Conservation (phyloP, 2,329 filamentous ascomycete species). For the Salinomyces thailandicus region DNA sequence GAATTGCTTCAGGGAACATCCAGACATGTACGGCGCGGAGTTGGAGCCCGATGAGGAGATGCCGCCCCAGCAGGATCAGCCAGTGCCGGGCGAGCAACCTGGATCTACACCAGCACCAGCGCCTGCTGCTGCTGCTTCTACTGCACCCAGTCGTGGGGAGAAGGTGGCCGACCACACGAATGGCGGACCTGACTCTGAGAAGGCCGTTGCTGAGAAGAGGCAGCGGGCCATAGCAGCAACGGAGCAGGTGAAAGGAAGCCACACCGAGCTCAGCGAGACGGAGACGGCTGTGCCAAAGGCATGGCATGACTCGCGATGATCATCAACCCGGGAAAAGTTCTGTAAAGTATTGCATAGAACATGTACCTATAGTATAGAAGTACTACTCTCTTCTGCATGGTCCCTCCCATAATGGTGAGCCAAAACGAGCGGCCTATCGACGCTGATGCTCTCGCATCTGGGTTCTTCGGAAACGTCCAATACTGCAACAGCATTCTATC, state of each 20-base stretch:
- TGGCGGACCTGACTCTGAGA: constrained; percentile 7
- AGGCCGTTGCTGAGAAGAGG: constrained; percentile 13
- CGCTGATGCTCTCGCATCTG: too few species aligned
- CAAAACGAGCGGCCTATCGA: too few species aligned
- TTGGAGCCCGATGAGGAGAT: constrained; percentile 63
- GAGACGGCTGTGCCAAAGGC: constrained; percentile 41
- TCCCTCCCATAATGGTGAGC: too few species aligned
- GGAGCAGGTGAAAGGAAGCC: constrained; percentile 25
- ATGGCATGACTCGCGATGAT: constrained; percentile 31
- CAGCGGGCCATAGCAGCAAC: constrained; percentile 21
- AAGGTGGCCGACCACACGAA: constrained; percentile 12
- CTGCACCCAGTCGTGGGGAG: constrained; percentile 8
- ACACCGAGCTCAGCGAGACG: constrained; percentile 29
- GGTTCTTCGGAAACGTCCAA: too few species aligned
- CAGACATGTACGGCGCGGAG: constrained; percentile 85
- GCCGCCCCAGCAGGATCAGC: constrained; percentile 3
- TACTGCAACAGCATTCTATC: too few species aligned
- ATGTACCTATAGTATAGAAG: constrained; percentile 12
- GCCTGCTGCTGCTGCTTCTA: neutral
- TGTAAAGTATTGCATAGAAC: neutral
- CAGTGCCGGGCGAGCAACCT: constrained; percentile 14
- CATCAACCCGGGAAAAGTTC: constrained; percentile 1
- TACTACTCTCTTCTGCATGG: too few species aligned
- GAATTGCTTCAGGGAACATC: constrained; percentile 86
- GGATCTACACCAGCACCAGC: constrained; percentile 4